Base-by-base conservation (phyloP, 306 rosid species). In the Pachyrhizus erosus region DNA sequence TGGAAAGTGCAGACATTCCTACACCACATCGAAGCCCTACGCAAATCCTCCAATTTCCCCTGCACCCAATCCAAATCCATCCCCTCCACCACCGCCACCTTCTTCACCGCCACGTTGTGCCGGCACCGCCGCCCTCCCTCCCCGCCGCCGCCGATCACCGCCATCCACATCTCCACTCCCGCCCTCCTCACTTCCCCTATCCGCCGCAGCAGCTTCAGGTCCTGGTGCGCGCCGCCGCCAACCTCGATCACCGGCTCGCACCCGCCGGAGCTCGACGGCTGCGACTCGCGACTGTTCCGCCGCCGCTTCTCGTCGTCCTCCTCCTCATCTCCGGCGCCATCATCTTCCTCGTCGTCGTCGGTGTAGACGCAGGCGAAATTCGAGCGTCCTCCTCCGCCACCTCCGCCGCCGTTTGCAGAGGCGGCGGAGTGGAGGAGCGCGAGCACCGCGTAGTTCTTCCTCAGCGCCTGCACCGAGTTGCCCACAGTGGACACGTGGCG, bases 1-100 rank as follows among this genome's bases (percentile, higher is more conserved):
- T 96, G 99, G 84, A 96, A 96, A 7, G 96, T 91, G 67, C 99
- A 96, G 43, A 96, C 94, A 85, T 96, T 96, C 83, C 99, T 79
- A 67, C 99, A 96, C 99, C 99, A 96, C 99, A 96, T 90, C 9
- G 99, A 93, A 8, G 98, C 93, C 48, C 94, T 88, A 49, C 96
- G 91, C 92, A 96, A 84, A 84, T 85, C 89, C 78, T 93, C 98
- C 10, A 96, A 87, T 78, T 92, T 91, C 76, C 90, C 96, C 67
- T 85, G 86, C 78, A 93, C 91, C 98, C 97, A 93, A 69, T 94
- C 94, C 88, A 92, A 86, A 84, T 91, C 93, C 81, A 88, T 87
- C 52, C 89, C 97, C 58, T 92, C 96, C 68, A 52, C 64, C 74
- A 90, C 58, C 3, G 60, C 86, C 62, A 87, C 96, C 87, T 92